Base-by-base conservation (phyloP, 2,329 filamentous ascomycete species). In the Trichoderma cornu-damae region DNA sequence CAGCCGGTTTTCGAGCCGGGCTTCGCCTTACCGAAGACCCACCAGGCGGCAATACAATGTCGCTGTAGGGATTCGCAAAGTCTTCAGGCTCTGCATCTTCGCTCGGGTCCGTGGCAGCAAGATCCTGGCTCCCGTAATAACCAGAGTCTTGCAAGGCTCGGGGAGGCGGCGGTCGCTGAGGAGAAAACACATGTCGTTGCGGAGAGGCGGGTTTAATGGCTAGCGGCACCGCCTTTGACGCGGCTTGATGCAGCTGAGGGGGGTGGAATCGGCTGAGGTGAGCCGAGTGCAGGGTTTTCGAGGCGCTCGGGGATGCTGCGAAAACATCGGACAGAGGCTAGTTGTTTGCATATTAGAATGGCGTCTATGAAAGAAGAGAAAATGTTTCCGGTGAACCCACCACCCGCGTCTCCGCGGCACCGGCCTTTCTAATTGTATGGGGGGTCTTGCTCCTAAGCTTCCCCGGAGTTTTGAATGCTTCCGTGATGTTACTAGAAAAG, bases 401-500 rank as follows among this genome's bases (percentile, higher is more conserved):
- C 61, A 84, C 81, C 65, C 88, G 82, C 30, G 77, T 71, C 68
- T 87, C 85, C 24, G 73, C 70, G 8, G 75, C 73, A 65, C 80
- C 79, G 48, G 72, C 73, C 69, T 87, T 91, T 57, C 85, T 82
- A 32, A 76, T 77, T 16, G 88, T 90, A 60, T 87, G 81, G 40
- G 89, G 89, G 26, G 89, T 93, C 75, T 90, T 92, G 56, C 87
- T 89, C 62, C 89, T 85, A 69, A 94, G 74, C 69, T 90, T 93
- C 57, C 89, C 89, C 3, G 90, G 90, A 35, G 90, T 94, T 70
- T 97, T 99, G 77, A 97, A 96, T n/a, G 95, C 86, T 66, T 97
- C 93, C 61, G 90, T 83, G 60, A 97, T 86, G 70, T 93, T 93
- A 61, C 94, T 97, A 66, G 18, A 47, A 60, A 40, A 32, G 26